phyloP scores from a whole-genome alignment of 1,284 basidiomycete species.

The Trichosporon sp. region DNA sequence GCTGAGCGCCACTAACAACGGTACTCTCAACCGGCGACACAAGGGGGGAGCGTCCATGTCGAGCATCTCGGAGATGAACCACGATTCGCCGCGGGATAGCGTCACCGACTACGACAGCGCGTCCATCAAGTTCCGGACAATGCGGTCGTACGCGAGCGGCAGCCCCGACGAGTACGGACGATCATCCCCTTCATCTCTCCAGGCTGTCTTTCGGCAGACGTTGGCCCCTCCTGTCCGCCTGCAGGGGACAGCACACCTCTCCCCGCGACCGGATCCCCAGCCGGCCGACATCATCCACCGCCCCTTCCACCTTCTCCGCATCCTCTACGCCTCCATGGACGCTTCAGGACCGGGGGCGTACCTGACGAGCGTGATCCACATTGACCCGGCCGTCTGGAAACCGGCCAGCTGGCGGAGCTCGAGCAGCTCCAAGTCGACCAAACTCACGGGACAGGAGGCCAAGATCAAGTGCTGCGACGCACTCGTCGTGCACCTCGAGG shows the following conservation, averaged over 20 bases:
- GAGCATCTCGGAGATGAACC: slow-evolving; percentile 17
- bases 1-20: not conserved
- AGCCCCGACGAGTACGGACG: slow-evolving; percentile 1
- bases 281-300: slow-evolving; percentile 71
- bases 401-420: slow-evolving; percentile 19
- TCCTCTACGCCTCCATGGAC: slow-evolving; percentile 71
- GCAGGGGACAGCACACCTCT: slow-evolving; percentile 27
- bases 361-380: slow-evolving; percentile 77
- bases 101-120: slow-evolving; percentile 7
- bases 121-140: slow-evolving; percentile 8
- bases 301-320: slow-evolving; percentile 84
- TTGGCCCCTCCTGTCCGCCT: slow-evolving; percentile 16
- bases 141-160: slow-evolving; percentile 11
- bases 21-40: slow-evolving; percentile 1
- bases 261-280: slow-evolving; percentile 35
- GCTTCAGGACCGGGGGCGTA: slow-evolving; percentile 77
- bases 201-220: slow-evolving; percentile 13
- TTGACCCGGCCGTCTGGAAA: slow-evolving; percentile 80
- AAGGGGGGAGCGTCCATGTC: slow-evolving; percentile 16
- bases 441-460: slow-evolving; percentile 33
- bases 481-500: slow-evolving; percentile 28
- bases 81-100: slow-evolving; percentile 8
- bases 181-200: slow-evolving; percentile 5
- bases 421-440: slow-evolving; percentile 55
- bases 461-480: slow-evolving; percentile 34